Base-by-base conservation (phyloP, 208 protist species). In the Entamoeba invadens region DNA sequence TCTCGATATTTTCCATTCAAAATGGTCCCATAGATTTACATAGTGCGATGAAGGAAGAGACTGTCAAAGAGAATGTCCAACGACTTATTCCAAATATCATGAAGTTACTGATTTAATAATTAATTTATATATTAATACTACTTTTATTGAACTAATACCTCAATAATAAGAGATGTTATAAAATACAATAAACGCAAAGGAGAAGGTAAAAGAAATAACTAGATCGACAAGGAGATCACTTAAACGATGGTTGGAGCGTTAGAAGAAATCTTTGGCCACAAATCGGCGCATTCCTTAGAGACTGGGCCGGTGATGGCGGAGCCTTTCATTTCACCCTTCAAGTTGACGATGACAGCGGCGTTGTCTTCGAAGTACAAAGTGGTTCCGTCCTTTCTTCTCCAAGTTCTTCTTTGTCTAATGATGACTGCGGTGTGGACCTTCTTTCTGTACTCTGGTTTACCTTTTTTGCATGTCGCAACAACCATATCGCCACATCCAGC, bases 361-460 rank as follows among this genome's bases (percentile, higher is more conserved):
- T 99, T 99, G 96, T 99, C 99, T 97, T 99, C 98, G 93, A 99
- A 99, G 96, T 99, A 99, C 95, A 99, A 97, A 95, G 98, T 98
- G 72, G 97, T 93, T 93, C 97, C 99, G 95, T 99, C 98, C 96
- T 98, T 98, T 94, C 99, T 96, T 96, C 98, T 97, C 98, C 98
- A 99, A 95, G 97, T 96, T 98, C 99, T 99, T 95, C 98, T 97
- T 97, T 99, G 99, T 95, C 99, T 97, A 95, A 99, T 97, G 94
- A 99, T 97, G 77, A 99, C 98, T 93, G 98, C 98, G 95, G 98
- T 98, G 94, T 97, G 95, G 93, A 99, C 98, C 97, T 99, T 99
- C 97, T 99, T 99, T 94, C 99, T 97, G 46, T 99, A 97, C 96
- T 99, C 98, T 94, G 98, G 98, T 97, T 99, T 99, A 95, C 99